phyloP scores from a whole-genome alignment of 2,329 filamentous ascomycete genomes.

The Macroventuria anomochaeta region DNA sequence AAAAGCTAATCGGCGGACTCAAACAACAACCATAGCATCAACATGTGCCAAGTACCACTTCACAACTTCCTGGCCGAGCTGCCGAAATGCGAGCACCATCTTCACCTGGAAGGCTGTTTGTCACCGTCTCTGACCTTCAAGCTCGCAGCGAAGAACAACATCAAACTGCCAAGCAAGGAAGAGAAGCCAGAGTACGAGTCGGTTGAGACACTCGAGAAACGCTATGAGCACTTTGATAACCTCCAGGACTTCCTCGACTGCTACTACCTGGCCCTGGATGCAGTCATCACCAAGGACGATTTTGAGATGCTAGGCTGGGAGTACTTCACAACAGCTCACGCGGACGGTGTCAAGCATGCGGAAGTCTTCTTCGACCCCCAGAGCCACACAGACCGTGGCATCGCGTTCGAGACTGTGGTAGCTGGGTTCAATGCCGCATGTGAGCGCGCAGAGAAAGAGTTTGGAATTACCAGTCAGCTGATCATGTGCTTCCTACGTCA shows the following conservation, averaged over 20 bases:
- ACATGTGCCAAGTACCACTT: slow-evolving; percentile 15
- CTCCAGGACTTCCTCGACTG: slow-evolving; percentile 80
- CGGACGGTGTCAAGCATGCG: slow-evolving; percentile 72
- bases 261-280: slow-evolving; percentile 79
- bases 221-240: slow-evolving; percentile 71
- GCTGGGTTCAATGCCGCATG: slow-evolving; percentile 68
- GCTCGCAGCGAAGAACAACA: slow-evolving; percentile 70
- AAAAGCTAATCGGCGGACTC: slow-evolving; percentile 7
- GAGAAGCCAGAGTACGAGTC: slow-evolving; percentile 70
- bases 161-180: slow-evolving; percentile 59
- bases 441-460: slow-evolving; percentile 64
- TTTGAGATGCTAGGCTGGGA: slow-evolving; percentile 75
- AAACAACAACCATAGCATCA: not conserved
- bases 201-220: slow-evolving; percentile 62
- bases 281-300: slow-evolving; percentile 69
- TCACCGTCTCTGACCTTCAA: slow-evolving; percentile 73
- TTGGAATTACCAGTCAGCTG: slow-evolving; percentile 69
- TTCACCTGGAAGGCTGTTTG: slow-evolving; percentile 79
- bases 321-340: slow-evolving; percentile 70
- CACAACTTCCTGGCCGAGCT: slow-evolving; percentile 51
- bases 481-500: slow-evolving; percentile 78
- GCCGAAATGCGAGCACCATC: slow-evolving; percentile 82
- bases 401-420: slow-evolving; percentile 69
- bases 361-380: slow-evolving; percentile 86
- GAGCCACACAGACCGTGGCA: slow-evolving; percentile 69